Percentiles rank a stretch among this genome's conserved stretches.
phyloP scores from a whole-genome alignment of 371 early-diverging fungal species.

The Chytridium lagenaria region DNA sequence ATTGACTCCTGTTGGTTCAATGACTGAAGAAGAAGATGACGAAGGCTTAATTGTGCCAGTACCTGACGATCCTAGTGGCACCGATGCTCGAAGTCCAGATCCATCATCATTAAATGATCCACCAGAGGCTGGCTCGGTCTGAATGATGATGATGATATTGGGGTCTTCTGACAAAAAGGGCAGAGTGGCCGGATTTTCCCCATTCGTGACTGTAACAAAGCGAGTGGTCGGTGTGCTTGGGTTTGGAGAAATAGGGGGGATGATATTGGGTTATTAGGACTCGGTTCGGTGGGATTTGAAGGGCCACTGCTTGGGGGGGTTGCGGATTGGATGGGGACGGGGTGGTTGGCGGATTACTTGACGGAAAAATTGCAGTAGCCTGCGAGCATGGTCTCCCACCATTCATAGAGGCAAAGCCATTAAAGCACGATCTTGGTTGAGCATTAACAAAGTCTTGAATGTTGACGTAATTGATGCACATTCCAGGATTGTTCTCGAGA shows the following conservation, averaged over 20 bases:
- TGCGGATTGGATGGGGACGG: background rate
- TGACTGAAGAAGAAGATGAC: too few relatives aligned
- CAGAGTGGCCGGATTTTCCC: background rate
- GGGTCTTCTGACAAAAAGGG: background rate
- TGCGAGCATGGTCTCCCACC: background rate
- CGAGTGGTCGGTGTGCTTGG: too few relatives aligned
- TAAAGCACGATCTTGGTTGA: background rate
- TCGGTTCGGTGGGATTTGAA: background rate
- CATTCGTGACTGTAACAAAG: background rate
- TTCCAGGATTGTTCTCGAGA: background rate
- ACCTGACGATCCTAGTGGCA: too few relatives aligned
- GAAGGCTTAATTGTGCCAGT: too few relatives aligned
- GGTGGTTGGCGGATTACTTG: background rate
- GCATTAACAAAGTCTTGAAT: background rate
- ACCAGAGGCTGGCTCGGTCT: too few relatives aligned
- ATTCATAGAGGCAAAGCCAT: background rate
- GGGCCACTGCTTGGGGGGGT: slow-evolving; percentile 6
- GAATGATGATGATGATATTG: background rate
- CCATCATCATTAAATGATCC: too few relatives aligned
- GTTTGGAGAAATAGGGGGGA: too few relatives aligned
- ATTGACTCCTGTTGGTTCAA: too few relatives aligned
- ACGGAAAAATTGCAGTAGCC: background rate
- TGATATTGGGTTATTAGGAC: background rate
- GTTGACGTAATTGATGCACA: slow-evolving; percentile 9
- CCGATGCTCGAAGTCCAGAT: too few relatives aligned